Evolutionary conservation across 768 basidiomycete genomes (phyloP), one percentile per base, ranked within the genome.

Genomic region (Phylloporus scabripes): DNA sequence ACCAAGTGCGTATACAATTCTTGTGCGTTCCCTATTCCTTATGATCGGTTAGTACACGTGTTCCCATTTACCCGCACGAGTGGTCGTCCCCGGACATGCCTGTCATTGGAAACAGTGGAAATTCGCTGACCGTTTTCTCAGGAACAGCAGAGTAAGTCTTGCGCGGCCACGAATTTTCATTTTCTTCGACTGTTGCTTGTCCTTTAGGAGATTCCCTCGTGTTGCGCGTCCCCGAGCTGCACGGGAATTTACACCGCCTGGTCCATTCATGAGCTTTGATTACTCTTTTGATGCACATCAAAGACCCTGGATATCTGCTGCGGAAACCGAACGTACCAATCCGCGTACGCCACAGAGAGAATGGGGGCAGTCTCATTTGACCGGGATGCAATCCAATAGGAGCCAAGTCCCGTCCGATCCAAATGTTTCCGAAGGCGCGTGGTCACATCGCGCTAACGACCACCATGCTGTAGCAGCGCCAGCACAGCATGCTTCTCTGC

Each of bases 391-490:
- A 29, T 23, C 9, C 6, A 2, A 40, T 26, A 11, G 45, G 42
- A 39, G 23, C 6, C 55, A 55, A 55, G 58, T 36, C 45, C 52
- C 58, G 45, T 26, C 63, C 52, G 55, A 18, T 8, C 4, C 4
- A 26, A 37, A 37, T 11, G 6, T 10, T 26, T 38, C 34, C 0
- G 28, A 11, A 32, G 31, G 14, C 3, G 23, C 46, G 20, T 43
- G 46, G 53, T 32, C 31, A 11, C 49, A 18, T 24, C 24, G 33
- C 29, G 46, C 44, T 12, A 10, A 44, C 17, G 1, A 8, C 23
- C 1, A 1, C 62, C 62, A 63, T 40, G 55, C 63, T 63, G 62
- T 65, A 40, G 34, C 2, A 12, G 32, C 53, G 41, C 49, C 23
- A 1, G 29, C 52, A 56, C 53, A 57, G 58, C 60, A 34, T 7